A percentile compares a stretch with the other conserved stretches of the same genome.
Conservation (phyloP, 2,329 filamentous ascomycete genomes). For the Colletotrichum abscissum region DNA sequence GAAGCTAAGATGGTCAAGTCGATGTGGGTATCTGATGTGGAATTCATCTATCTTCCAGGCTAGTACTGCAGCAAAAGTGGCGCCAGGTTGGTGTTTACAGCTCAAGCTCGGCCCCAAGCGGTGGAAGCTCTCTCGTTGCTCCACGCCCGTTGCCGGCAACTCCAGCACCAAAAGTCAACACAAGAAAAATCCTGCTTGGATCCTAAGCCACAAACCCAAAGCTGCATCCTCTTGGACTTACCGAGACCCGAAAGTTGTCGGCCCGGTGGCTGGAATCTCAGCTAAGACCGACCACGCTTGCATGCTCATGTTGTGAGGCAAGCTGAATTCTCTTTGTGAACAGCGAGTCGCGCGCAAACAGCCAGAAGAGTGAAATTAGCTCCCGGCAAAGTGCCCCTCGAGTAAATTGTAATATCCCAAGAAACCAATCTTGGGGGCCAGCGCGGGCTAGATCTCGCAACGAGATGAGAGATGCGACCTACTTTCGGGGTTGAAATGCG, state of each 20-base stretch:
- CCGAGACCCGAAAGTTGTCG: background rate
- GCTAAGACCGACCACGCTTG: background rate
- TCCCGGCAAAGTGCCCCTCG: background rate
- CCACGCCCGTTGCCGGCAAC: background rate
- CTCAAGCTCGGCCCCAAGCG: background rate
- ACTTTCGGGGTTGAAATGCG: background rate
- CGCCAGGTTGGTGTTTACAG: slow-evolving; percentile 1
- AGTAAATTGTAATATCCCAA: background rate
- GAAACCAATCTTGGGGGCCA: background rate
- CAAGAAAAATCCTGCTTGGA: background rate
- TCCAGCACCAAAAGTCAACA: background rate
- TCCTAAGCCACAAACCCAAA: slow-evolving; percentile 4
- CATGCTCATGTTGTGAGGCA: background rate
- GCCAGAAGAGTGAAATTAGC: background rate
- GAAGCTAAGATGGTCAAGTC: background rate
- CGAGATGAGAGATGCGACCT: background rate
- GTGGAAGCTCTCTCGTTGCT: slow-evolving; percentile 6
- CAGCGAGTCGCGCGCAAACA: background rate
- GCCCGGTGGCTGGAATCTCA: background rate
- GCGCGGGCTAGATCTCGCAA: background rate
- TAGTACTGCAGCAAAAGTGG: slow-evolving; percentile 6
- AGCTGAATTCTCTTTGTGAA: background rate
- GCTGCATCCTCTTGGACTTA: background rate
- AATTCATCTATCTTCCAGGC: background rate
- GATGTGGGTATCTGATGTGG: background rate